Percentiles rank a stretch among this genome's conserved stretches.
phyloP scores from a whole-genome alignment of 2,329 filamentous ascomycete genomes.

The Claviceps africana region DNA sequence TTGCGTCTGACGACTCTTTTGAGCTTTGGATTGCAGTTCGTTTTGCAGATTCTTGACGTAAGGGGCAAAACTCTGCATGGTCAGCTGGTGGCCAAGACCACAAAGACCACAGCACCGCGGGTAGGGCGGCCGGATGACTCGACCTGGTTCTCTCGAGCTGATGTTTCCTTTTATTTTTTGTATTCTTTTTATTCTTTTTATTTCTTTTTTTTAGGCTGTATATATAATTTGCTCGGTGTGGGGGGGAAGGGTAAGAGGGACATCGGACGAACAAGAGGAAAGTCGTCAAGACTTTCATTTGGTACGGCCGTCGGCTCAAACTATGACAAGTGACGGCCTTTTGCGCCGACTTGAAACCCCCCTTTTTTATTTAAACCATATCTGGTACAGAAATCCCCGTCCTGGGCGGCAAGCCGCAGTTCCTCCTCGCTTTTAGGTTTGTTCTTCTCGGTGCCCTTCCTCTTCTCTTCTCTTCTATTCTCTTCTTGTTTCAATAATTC shows the following conservation, averaged over 20 bases:
- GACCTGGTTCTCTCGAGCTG: too few species aligned
- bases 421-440: background rate
- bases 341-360: too few species aligned
- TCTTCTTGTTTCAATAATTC: background rate
- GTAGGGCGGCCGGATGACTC: too few species aligned
- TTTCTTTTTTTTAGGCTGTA: too few species aligned
- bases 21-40: too few species aligned
- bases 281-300: too few species aligned
- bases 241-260: background rate
- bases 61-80: too few species aligned
- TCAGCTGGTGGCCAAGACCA: background rate
- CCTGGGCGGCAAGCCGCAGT: background rate
- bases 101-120: background rate
- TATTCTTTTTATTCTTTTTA: too few species aligned
- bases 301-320: background rate
- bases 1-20: background rate
- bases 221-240: background rate
- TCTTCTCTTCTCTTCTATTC: background rate
- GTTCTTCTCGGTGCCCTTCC: background rate
- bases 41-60: too few species aligned
- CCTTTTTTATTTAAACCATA: too few species aligned
- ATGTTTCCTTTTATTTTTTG: too few species aligned
- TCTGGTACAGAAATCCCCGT: background rate
- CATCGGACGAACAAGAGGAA: background rate
- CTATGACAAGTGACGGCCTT: background rate